Base-by-base conservation (phyloP, 2,329 filamentous ascomycete species). In the Arthroderma uncinatum region DNA sequence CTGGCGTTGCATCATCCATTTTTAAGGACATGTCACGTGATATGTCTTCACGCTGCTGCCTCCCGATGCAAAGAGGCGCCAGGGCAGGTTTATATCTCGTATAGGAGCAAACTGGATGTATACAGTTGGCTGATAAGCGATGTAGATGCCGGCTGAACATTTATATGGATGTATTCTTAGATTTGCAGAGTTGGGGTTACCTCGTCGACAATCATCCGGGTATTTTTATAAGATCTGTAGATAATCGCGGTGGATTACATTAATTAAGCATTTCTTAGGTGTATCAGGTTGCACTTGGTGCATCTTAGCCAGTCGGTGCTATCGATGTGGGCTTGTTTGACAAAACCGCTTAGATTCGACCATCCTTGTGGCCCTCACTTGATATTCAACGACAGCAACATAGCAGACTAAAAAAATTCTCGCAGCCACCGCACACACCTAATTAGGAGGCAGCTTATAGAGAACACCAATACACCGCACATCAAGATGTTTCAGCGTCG, bases 401-500 rank as follows among this genome's bases (percentile, higher is more conserved):
- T 23, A 9, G 12, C 34, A 23, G 23, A 10, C 6, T 23, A 21
- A 25, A 7, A 14, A 23, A 9, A 47, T 47, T 23, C 40, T 10
- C 6, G 14, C 40, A 25, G 12, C 40, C 10, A 9, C 40, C 12
- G 40, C 21, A 47, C 12, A 47, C 10, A 25, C 21, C 23, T 23
- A 47, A 12, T 21, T 6, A n/a, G n/a, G n/a, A n/a, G n/a, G n/a
- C n/a, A n/a, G n/a, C n/a, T n/a, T n/a, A n/a, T n/a, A n/a, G n/a
- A n/a, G n/a, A n/a, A n/a, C n/a, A n/a, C n/a, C n/a, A n/a, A n/a
- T n/a, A 25, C 19, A 5, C 12, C 40, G 12, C 10, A 12, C 33
- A 42, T 21, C 54, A 70, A 67, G 61, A 76, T 80, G 71, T 72
- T 83, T 70, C 78, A 82, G 67, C 76, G 78, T 63, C 81, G 81